phyloP scores from a whole-genome alignment of 352 stramenopile genomes.

The Phytophthora syringae region DNA sequence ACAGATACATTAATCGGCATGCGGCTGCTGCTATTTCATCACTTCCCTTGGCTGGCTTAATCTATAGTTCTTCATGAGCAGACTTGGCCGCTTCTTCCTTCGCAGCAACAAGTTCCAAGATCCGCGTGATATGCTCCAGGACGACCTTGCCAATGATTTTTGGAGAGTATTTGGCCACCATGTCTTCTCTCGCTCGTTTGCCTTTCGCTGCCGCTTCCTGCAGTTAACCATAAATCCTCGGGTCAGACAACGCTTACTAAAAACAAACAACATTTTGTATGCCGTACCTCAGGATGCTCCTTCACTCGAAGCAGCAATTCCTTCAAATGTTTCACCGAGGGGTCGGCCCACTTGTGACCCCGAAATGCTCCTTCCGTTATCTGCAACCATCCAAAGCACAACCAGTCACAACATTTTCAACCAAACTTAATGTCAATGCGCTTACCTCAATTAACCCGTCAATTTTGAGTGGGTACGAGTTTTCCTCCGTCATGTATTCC shows the following conservation, averaged over 20 bases:
- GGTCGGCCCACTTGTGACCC: constrained; percentile 88
- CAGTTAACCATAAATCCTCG: not conserved
- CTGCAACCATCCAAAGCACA: constrained; percentile 31
- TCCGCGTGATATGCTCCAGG: constrained; percentile 66
- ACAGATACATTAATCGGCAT: not conserved
- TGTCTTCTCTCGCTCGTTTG: constrained; percentile 71
- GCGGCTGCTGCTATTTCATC: not conserved
- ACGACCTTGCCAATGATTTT: constrained; percentile 75
- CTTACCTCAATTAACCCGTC: constrained; percentile 80
- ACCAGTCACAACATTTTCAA: not conserved
- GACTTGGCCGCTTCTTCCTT: constrained; percentile 20
- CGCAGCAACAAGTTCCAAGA: constrained; percentile 50
- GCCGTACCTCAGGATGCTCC: constrained; percentile 58
- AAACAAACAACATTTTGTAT: not conserved
- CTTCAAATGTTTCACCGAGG: constrained; percentile 73
- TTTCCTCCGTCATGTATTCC: constrained; percentile 89
- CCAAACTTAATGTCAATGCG: not conserved
- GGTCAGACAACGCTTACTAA: not conserved
- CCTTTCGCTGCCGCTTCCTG: constrained; percentile 76
- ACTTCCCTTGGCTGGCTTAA: not conserved
- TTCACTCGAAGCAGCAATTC: constrained; percentile 68
- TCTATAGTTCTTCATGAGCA: constrained; percentile 67
- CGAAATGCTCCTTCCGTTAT: constrained; percentile 82
- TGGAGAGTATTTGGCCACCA: constrained; percentile 86
- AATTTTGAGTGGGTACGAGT: constrained; percentile 85